Evolutionary conservation across 305 asterid species (phyloP).

Genomic region (Plantago coronopus): DNA sequence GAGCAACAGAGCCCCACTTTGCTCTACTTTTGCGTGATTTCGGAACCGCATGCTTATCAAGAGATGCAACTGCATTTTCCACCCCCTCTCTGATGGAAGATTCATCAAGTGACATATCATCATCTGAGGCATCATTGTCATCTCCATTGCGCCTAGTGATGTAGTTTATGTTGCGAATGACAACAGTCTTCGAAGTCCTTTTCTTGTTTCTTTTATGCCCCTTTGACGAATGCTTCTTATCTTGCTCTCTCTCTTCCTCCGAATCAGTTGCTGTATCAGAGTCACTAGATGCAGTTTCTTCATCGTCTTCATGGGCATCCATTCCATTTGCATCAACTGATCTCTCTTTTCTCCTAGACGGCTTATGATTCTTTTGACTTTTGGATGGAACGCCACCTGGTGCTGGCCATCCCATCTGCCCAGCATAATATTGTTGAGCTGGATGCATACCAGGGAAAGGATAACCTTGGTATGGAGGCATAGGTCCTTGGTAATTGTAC

Average conservation of each 20-base stretch:
- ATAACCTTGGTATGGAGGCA: constrained; percentile 43
- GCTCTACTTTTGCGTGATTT: constrained; percentile 36
- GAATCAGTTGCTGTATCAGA: constrained; percentile 43
- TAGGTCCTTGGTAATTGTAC: constrained; percentile 59
- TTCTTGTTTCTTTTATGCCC: constrained; percentile 57
- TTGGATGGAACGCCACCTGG: constrained; percentile 37
- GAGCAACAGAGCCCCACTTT: constrained; percentile 23
- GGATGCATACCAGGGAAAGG: constrained; percentile 57
- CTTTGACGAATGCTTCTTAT: constrained; percentile 41
- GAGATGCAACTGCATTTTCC: constrained; percentile 52
- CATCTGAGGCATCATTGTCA: constrained; percentile 42
- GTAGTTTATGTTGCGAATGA: constrained; percentile 84
- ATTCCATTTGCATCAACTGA: constrained; percentile 32
- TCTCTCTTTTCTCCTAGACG: constrained; percentile 49
- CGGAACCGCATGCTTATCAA: constrained; percentile 40
- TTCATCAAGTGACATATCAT: constrained; percentile 41
- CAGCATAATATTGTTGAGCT: constrained; percentile 54
- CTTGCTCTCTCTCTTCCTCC: constrained; percentile 38
- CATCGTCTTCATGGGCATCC: constrained; percentile 55
- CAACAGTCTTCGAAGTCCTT: constrained; percentile 64
- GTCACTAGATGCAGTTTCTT: constrained; percentile 43
- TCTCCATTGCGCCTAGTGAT: constrained; percentile 60
- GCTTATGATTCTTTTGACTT: constrained; percentile 28
- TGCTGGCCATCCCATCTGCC: constrained; percentile 61
- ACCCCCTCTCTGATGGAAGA: constrained; percentile 59